Conservation (phyloP, 1,284 basidiomycete species). For the Schizophyllum commune region DNA sequence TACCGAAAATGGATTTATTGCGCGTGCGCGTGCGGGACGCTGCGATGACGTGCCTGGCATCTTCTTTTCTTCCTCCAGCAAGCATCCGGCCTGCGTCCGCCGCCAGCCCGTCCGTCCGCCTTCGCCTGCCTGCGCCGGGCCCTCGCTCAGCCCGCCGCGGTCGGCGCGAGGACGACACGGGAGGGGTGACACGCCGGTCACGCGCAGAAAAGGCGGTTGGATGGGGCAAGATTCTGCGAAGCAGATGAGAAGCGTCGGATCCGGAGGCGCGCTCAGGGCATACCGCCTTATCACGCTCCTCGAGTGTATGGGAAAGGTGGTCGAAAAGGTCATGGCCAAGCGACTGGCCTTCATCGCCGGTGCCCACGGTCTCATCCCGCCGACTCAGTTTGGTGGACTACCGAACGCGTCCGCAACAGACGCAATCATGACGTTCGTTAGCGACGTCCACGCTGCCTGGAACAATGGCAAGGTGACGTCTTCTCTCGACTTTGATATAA, state of each 20-base stretch:
- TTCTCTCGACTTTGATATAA: constrained; percentile 2
- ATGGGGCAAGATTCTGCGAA: neutral
- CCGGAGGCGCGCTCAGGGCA: no score
- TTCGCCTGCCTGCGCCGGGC: neutral
- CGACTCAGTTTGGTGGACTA: neutral
- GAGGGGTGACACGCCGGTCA: neutral
- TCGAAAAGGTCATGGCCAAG: neutral
- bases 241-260: neutral
- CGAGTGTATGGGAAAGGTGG: neutral
- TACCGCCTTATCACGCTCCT: no score
- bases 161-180: neutral
- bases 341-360: neutral
- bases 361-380: neutral
- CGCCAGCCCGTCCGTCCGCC: no score
- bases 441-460: neutral
- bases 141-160: neutral
- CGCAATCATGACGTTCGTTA: neutral
- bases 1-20: neutral
- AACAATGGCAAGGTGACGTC: constrained; percentile 1
- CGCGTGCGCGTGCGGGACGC: neutral
- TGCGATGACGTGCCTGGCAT: neutral
- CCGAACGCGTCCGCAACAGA: neutral
- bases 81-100: neutral
- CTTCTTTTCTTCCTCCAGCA: neutral
- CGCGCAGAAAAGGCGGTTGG: neutral